Evolutionary conservation across 768 basidiomycete genomes (phyloP).

Genomic region (Lactarius pseudohatsudake): DNA sequence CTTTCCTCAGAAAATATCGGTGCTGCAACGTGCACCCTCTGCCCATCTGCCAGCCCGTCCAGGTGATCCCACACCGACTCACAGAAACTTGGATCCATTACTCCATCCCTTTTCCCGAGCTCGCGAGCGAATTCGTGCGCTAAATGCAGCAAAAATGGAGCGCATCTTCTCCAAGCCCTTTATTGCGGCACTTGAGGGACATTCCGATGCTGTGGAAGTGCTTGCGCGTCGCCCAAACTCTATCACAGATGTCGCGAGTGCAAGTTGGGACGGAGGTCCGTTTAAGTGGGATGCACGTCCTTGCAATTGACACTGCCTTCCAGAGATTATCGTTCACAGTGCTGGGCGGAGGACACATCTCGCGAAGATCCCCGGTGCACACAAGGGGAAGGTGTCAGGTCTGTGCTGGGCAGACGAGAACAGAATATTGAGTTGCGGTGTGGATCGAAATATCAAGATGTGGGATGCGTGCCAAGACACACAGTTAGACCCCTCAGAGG

Average conservation of each 20-base stretch:
- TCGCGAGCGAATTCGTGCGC: constrained; percentile 87
- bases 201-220: constrained; percentile 43
- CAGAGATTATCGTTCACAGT: constrained; percentile 87
- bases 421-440: constrained; percentile 73
- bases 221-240: constrained; percentile 20
- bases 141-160: constrained; percentile 96
- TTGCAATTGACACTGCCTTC: constrained; percentile 34
- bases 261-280: constrained; percentile 95
- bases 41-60: constrained; percentile 69
- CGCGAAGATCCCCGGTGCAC: constrained; percentile 63
- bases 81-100: constrained; percentile 91
- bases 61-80: constrained; percentile 84
- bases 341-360: constrained; percentile 57
- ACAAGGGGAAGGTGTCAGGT: constrained; percentile 84
- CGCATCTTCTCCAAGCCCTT: constrained; percentile 98
- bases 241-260: constrained; percentile 35
- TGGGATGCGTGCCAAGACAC: constrained; percentile 54
- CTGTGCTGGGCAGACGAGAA: constrained; percentile 68
- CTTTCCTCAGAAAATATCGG: constrained; percentile 69
- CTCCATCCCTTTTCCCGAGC: constrained; percentile 94
- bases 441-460: constrained; percentile 79
- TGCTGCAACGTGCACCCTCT: constrained; percentile 80
- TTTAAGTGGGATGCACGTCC: constrained; percentile 94
- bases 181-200: constrained; percentile 85
- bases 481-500: constrained; percentile 35